Conservation (phyloP, 2,329 filamentous ascomycete genomes). For the Alternaria arborescens region DNA sequence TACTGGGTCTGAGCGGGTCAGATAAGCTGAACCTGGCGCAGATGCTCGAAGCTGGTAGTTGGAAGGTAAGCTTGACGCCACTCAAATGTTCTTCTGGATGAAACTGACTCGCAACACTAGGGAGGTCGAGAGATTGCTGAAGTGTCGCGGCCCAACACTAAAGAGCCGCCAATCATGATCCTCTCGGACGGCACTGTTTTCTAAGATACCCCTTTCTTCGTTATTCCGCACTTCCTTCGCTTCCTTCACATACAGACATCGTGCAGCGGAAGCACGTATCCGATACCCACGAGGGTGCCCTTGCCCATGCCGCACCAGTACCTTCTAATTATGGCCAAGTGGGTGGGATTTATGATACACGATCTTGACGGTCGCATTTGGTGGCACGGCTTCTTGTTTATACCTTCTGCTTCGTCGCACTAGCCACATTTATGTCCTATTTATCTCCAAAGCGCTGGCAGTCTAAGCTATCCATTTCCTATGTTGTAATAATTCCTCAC, state of each 20-base stretch:
- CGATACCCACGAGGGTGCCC: conserved; percentile 18
- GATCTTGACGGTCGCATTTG: conserved; percentile 39
- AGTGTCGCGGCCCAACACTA: conserved; percentile 93
- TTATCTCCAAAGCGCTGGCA: neutral
- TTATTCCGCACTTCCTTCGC: conserved; percentile 35
- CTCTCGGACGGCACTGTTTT: conserved; percentile 97
- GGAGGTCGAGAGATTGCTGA: conserved; percentile 95
- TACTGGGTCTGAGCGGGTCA: conserved; percentile 72
- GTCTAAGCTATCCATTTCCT: conserved; percentile 9
- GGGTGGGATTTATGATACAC: conserved; percentile 33
- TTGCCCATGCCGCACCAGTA: conserved; percentile 14
- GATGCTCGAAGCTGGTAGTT: conserved; percentile 93
- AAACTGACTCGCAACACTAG: conserved; percentile 53
- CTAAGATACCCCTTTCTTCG: conserved; percentile 61
- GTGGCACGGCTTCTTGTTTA: conserved; percentile 31
- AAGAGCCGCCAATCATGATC: conserved; percentile 95
- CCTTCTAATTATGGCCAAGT: conserved; percentile 29
- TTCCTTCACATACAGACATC: conserved; percentile 28
- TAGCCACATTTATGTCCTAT: conserved; percentile 10
- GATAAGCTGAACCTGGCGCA: conserved; percentile 81
- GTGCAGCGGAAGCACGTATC: conserved; percentile 28
- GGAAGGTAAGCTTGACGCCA: conserved; percentile 76
- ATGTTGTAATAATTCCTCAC: conserved; percentile 10
- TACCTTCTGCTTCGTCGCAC: conserved; percentile 22
- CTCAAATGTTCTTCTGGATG: neutral